phyloP scores from a whole-genome alignment of 148 eudicot species.

The Rhododendron griersonianum region DNA sequence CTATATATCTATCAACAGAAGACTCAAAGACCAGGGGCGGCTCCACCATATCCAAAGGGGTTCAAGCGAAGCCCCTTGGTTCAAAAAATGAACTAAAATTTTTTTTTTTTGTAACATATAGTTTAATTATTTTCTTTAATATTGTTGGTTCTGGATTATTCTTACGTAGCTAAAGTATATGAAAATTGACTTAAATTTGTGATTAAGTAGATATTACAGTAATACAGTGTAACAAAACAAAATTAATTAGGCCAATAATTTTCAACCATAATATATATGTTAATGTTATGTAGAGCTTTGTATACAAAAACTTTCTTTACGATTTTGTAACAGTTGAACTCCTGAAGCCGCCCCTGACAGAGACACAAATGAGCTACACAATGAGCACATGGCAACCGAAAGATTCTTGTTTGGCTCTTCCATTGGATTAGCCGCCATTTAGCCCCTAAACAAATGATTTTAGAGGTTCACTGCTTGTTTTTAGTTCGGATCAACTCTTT shows the following conservation, averaged over 20 bases:
- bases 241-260: not conserved
- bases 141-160: not conserved
- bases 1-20: not conserved
- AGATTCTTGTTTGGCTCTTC: not conserved
- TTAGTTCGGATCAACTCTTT: not conserved
- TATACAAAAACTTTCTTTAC: not conserved
- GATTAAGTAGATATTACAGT: not conserved
- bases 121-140: no score
- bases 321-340: not conserved
- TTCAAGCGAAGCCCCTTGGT: not conserved
- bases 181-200: not conserved
- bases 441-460: not conserved
- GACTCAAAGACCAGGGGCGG: not conserved
- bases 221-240: not conserved
- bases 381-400: not conserved
- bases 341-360: not conserved
- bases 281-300: not conserved
- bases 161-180: not conserved
- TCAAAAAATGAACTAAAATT: no score
- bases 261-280: no score
- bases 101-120: not conserved
- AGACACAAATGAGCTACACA: not conserved
- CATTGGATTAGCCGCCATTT: not conserved
- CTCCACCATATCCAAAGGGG: not conserved
- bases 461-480: not conserved